phyloP scores from a whole-genome alignment of 371 early-diverging fungal genomes.

The Lichtheimia hyalospora region DNA sequence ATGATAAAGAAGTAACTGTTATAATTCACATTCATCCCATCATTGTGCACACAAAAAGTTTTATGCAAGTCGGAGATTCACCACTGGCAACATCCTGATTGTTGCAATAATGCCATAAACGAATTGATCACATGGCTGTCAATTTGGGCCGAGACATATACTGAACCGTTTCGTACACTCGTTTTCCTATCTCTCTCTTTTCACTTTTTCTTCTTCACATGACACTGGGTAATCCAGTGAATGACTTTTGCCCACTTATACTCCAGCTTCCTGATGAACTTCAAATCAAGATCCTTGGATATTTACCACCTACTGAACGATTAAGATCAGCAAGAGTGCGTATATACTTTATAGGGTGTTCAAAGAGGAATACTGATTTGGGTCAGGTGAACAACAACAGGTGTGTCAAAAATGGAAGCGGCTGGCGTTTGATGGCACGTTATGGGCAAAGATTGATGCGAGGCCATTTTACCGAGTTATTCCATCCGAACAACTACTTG shows the following conservation, averaged over 20 bases:
- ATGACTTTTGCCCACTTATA: not conserved
- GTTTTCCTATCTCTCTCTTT: not conserved
- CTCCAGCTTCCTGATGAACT: conserved; percentile 2
- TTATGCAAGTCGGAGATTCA: too few species aligned
- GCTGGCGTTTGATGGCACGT: conserved; percentile 53
- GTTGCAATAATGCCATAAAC: too few species aligned
- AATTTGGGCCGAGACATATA: too few species aligned
- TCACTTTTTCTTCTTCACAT: not conserved
- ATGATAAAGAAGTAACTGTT: too few species aligned
- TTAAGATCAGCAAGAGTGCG: too few species aligned
- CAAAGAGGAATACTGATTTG: too few species aligned
- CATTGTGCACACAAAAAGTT: too few species aligned
- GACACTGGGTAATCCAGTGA: not conserved
- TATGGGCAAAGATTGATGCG: conserved; percentile 53
- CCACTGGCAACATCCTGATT: too few species aligned
- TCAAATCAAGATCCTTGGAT: not conserved
- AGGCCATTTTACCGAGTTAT: conserved; percentile 53
- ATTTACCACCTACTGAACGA: not conserved
- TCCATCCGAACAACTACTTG: conserved; percentile 41
- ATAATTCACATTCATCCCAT: too few species aligned
- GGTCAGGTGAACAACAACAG: conserved; percentile 8
- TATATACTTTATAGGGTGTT: too few species aligned
- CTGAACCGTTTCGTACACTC: too few species aligned
- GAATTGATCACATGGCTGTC: too few species aligned
- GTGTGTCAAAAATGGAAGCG: conserved; percentile 47